phyloP scores from a whole-genome alignment of 2,329 filamentous ascomycete species.

The Drechslera avenae region DNA sequence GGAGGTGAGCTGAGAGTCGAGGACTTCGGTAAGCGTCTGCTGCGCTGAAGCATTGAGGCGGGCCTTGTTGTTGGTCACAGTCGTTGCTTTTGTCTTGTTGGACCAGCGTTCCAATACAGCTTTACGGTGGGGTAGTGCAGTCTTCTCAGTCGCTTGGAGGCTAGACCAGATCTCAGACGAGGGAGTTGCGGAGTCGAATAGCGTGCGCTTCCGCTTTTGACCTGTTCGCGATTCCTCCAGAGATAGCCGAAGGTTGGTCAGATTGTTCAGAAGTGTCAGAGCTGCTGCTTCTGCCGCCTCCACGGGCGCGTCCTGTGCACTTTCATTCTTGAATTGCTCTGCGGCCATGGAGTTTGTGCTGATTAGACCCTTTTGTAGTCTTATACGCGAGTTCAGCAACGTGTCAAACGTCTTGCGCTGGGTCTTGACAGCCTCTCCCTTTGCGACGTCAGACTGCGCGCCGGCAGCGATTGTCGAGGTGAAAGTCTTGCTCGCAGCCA shows the following conservation, averaged over 20 bases:
- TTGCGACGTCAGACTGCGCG: constrained; percentile 77
- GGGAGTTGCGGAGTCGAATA: constrained; percentile 61
- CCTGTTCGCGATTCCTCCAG: constrained; percentile 60
- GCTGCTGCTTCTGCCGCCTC: constrained; percentile 85
- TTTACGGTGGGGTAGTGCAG: constrained; percentile 66
- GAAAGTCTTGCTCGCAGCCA: constrained; percentile 69
- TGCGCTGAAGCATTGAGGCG: constrained; percentile 64
- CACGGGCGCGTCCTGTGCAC: constrained; percentile 59
- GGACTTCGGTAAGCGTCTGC: constrained; percentile 69
- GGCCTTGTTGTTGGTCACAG: constrained; percentile 57
- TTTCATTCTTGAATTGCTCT: constrained; percentile 33
- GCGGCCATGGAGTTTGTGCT: constrained; percentile 69
- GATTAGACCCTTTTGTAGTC: constrained; percentile 87
- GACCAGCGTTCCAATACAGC: constrained; percentile 90
- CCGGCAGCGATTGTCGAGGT: constrained; percentile 68
- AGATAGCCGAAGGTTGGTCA: constrained; percentile 70
- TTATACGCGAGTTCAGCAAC: constrained; percentile 86
- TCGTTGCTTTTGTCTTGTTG: constrained; percentile 70
- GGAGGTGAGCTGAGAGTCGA: constrained; percentile 71
- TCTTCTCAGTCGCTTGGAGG: constrained; percentile 69
- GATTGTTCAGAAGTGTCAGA: constrained; percentile 80
- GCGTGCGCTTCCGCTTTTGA: constrained; percentile 63
- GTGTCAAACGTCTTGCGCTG: constrained; percentile 88
- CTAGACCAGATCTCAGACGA: constrained; percentile 73
- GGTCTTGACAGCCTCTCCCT: constrained; percentile 82